Percentiles rank a stretch among this genome's conserved stretches.
Conservation (phyloP, 176 grass and related monocot genomes). For the Cocos nucifera region DNA sequence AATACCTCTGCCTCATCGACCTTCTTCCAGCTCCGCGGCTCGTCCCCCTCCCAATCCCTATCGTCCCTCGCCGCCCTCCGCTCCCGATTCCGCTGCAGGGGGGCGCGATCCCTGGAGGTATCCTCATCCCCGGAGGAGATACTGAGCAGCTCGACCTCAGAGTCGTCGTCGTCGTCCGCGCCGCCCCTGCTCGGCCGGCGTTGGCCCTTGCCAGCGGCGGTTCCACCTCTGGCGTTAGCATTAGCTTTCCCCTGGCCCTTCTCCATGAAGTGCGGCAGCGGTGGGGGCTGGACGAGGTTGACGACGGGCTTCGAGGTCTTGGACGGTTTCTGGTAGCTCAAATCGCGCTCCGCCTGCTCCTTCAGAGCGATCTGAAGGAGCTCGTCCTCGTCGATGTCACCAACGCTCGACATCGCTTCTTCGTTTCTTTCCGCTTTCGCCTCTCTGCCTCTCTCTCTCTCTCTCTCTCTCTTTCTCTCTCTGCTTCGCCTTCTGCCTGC, state of each 20-base stretch:
- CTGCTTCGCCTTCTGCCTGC: too few species aligned
- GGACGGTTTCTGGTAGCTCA: constrained; percentile 73
- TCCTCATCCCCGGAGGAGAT: constrained; percentile 99
- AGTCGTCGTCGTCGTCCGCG: constrained; percentile 77
- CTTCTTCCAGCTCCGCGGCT: constrained; percentile 96
- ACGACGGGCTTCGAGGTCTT: constrained; percentile 67
- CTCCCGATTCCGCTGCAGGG: constrained; percentile 34
- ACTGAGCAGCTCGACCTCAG: constrained; percentile 85
- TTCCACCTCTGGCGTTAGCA: not conserved
- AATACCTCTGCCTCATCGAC: constrained; percentile 93
- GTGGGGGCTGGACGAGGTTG: constrained; percentile 69
- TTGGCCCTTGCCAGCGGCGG: constrained; percentile 5
- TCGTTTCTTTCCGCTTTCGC: too few species aligned
- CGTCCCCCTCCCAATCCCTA: constrained; percentile 67
- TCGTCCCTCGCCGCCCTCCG: constrained; percentile 55
- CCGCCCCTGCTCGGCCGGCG: constrained; percentile 44
- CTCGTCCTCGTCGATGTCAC: constrained; percentile 90
- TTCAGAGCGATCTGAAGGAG: constrained; percentile 94
- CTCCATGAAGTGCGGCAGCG: constrained; percentile 19
- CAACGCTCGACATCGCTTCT: constrained; percentile 58
- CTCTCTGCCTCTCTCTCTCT: too few species aligned
- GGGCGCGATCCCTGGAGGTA: constrained; percentile 37
- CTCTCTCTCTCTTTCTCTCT: too few species aligned
- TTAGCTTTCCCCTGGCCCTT: constrained; percentile 11
- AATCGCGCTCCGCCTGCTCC: constrained; percentile 84